Evolutionary conservation across 768 basidiomycete species (phyloP).

Genomic region (Hortiboletus flavorubellus): DNA sequence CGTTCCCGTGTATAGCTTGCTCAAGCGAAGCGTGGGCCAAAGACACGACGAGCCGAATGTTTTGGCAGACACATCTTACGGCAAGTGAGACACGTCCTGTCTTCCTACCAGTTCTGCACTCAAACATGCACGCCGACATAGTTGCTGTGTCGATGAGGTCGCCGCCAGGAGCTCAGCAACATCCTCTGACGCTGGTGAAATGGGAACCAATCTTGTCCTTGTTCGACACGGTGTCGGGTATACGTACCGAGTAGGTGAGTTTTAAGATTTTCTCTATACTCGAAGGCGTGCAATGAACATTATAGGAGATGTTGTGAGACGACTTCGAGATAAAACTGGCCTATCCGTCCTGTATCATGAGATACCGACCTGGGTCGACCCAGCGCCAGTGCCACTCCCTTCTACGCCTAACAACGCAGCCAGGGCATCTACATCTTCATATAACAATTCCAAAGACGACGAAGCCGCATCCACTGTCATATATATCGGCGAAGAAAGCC

Average conservation of each 20-base stretch:
- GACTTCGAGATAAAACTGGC: conserved; percentile 23
- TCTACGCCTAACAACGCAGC: neutral
- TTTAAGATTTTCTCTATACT: neutral
- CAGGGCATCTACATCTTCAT: neutral
- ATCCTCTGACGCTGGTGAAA: conserved; percentile 24
- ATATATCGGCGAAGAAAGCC: conserved; percentile 77
- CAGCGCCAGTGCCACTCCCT: neutral
- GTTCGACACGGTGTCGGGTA: conserved; percentile 79
- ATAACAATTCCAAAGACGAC: neutral
- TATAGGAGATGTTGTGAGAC: conserved; percentile 18
- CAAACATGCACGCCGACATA: neutral
- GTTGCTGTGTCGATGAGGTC: conserved; percentile 96
- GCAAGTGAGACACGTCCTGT: conserved; percentile 53
- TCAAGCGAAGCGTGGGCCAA: conserved; percentile 50
- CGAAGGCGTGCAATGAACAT: neutral
- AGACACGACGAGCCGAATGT: conserved; percentile 72
- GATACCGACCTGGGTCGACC: conserved; percentile 29
- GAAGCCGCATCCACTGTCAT: conserved; percentile 31
- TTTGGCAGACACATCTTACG: conserved; percentile 97
- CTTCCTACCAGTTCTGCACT: conserved; percentile 35
- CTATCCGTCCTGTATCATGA: conserved; percentile 37
- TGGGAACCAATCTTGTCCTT: conserved; percentile 35
- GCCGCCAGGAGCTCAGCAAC: conserved; percentile 56
- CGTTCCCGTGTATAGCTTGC: conserved; percentile 71
- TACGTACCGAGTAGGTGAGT: conserved; percentile 60